Evolutionary conservation across 192 early-diverging fungal genomes (phyloP), one percentile per base, ranked within the genome.

Genomic region (Backusella psychrophila): DNA sequence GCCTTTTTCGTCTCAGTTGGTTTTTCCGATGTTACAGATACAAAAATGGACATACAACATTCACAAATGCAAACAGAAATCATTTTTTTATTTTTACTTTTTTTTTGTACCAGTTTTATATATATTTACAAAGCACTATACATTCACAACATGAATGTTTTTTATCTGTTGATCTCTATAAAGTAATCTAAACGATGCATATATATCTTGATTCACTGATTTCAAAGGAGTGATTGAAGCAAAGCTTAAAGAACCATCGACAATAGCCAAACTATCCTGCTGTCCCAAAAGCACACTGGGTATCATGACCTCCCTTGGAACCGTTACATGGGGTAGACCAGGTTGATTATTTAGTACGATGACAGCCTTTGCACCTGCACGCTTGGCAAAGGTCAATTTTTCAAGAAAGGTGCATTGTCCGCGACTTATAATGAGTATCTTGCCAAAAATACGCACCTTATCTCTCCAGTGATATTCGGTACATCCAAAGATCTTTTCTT

Each of bases 401-500:
- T 84, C 72, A 14, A 77, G 70, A 38, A 89, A 89, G 7, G 76
- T 52, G 72, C 87, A 89, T n/a, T 46, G 53, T 1, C 87, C 85
- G 3, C 87, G 77, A 33, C 80, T 78, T 0, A 89, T 74, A 0
- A 87, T 35, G n/a, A 87, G 19, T 39, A 86, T 74, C 12, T 82
- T 82, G 23, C 73, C 80, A 6, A 44, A 56, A 23, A 87, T 80
- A 1, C 41, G 23, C 1, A 63, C 17, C 17, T 76, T 33, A 34
- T 85, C 80, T 14, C 73, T 66, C 19, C n/a, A 31, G 1, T 74
- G 75, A 69, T 76, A 89, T 1, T 69, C 71, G 6, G 56, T 72
- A 65, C 87, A 89, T 14, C 83, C 87, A 35, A 49, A 52, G 1
- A 75, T 69, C 1, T 29, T 59, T 26, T 72, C 41, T 17, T 72